Percentiles rank a stretch among this genome's conserved stretches.
Evolutionary conservation across 1,284 basidiomycete species (phyloP).

Genomic region (Boletus smithii): DNA sequence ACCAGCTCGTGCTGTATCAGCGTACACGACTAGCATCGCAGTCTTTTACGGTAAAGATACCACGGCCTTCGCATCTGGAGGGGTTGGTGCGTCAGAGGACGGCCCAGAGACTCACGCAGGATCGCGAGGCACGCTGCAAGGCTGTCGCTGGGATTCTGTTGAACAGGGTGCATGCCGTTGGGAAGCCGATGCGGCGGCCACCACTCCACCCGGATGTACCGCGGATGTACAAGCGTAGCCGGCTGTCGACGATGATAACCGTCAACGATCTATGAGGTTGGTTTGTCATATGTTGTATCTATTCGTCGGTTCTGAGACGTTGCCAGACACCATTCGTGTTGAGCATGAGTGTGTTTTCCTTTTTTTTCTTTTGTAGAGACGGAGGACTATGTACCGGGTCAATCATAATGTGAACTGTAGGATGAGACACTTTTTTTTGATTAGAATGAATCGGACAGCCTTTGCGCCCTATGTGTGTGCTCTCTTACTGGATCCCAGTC

Average conservation of each 20-base stretch:
- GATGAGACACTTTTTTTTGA: too few relatives aligned
- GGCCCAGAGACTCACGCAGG: conserved; percentile 33
- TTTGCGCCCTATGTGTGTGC: too few relatives aligned
- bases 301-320: background rate
- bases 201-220: conserved; percentile 22
- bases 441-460: too few relatives aligned
- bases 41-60: conserved; percentile 26
- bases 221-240: conserved; percentile 44
- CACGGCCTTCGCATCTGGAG: conserved; percentile 26
- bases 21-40: conserved; percentile 33
- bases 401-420: too few relatives aligned
- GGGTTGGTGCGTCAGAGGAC: conserved; percentile 31
- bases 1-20: conserved; percentile 17
- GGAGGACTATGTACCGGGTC: too few relatives aligned
- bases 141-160: conserved; percentile 49
- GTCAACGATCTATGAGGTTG: conserved; percentile 26
- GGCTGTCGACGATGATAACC: conserved; percentile 39
- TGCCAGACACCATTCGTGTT: conserved; percentile 12
- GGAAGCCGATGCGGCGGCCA: conserved; percentile 41
- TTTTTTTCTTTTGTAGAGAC: background rate
- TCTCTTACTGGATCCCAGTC: too few relatives aligned
- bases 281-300: background rate
- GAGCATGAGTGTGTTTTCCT: conserved; percentile 8
- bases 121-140: conserved; percentile 40
- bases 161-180: conserved; percentile 45